Base-by-base conservation (phyloP, 257 asterid species). In the Solanum medicagineum region DNA sequence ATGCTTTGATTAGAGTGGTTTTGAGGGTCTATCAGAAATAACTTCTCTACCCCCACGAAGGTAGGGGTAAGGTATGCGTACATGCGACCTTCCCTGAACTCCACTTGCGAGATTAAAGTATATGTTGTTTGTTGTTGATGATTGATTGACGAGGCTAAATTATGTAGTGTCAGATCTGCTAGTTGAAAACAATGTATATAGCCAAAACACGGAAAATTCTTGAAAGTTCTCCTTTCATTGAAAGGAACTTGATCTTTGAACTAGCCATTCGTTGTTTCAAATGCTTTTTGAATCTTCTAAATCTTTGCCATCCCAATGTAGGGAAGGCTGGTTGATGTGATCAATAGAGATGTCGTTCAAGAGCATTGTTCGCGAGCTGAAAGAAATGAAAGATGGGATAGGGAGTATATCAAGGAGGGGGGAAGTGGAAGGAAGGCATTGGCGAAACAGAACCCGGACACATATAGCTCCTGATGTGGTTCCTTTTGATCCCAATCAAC, bases 321-420 rank as follows among this genome's bases (percentile, higher is more conserved):
- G 87, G 80, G 54, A 16, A 57, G 56, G 36, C 69, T 86, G 13
- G 83, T 45, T 86, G 68, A 56, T 22, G 56, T 75, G 77, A 87
- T 66, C 11, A 26, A 60, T 75, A 17, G 49, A 73, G 60, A 87
- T 87, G 89, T 87, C 88, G 1, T 87, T 87, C 71, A 87, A 87
- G 77, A 45, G 81, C 83, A 85, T 84, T 51, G 68, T 88, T n/a
- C 86, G 84, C 4, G 90, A 88, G 86, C 55, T 87, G 69, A 88
- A 53, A 63, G 88, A 84, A 73, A 83, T 88, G 85, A 86, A 84
- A 88, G 81, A 81, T 70, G 89, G 90, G 65, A 84, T 84, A n/a
- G 89, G 89, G 53, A 80, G 84, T 59, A 56, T 54, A 47, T 88
- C 90, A 32, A 86, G 85, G 84, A 86, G 89, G 51, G 89, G 89